Evolutionary conservation across 306 rosid genomes (phyloP).

Genomic region (Sicyos baderoa): DNA sequence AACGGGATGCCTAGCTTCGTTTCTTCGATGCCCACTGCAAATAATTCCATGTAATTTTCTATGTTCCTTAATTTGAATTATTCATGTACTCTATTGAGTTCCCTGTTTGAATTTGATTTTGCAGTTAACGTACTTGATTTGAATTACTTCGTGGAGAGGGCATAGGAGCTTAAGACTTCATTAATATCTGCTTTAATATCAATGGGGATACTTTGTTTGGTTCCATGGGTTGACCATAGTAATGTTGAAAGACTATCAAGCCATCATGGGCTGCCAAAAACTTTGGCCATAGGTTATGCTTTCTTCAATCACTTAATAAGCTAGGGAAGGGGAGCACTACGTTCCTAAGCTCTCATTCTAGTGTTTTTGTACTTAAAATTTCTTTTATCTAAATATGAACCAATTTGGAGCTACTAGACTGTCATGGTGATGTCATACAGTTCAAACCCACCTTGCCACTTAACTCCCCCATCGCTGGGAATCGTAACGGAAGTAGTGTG

Average conservation of each 20-base stretch:
- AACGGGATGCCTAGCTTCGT: slow-evolving; percentile 92
- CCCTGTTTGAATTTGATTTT: slow-evolving; percentile 14
- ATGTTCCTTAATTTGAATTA: background rate
- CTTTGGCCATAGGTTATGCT: background rate
- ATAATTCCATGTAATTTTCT: slow-evolving; percentile 52
- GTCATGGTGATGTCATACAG: background rate
- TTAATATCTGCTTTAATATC: slow-evolving; percentile 9
- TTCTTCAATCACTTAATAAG: slow-evolving; percentile 4
- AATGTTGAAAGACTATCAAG: background rate
- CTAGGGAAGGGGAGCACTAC: background rate
- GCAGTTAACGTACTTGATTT: background rate
- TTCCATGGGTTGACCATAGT: background rate
- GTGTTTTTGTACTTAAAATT: background rate
- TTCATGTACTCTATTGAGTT: background rate
- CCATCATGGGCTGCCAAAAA: background rate
- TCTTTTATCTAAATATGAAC: background rate
- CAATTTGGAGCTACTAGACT: background rate
- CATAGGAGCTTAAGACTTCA: background rate
- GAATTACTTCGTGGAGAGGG: background rate
- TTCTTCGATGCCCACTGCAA: slow-evolving; percentile 57
- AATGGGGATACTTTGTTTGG: background rate
- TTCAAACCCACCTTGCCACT: background rate
- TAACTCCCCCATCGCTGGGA: background rate
- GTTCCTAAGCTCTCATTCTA: background rate
- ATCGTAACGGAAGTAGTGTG: background rate